Conservation (phyloP, 148 eudicot species). For the Heliosperma pusillum region DNA sequence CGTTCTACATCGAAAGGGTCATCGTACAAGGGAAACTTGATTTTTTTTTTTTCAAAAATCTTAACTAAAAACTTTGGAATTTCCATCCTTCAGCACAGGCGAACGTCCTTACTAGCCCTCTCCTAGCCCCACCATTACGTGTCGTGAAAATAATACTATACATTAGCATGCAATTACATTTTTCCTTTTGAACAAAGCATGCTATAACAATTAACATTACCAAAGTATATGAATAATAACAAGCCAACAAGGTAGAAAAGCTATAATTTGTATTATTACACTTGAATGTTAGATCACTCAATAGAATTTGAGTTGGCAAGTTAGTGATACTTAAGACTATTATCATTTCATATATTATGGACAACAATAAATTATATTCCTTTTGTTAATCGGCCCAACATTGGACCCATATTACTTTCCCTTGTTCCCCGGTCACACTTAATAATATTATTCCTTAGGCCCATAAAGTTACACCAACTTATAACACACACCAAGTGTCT, state of each 20-base stretch:
- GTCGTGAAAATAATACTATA: too few relatives aligned
- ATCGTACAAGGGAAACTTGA: too few relatives aligned
- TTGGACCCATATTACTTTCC: slow-evolving; percentile 34
- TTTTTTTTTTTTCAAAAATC: too few relatives aligned
- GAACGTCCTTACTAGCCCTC: too few relatives aligned
- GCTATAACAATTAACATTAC: not conserved
- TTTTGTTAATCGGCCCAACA: slow-evolving; percentile 38
- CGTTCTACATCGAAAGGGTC: too few relatives aligned
- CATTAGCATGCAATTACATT: too few relatives aligned
- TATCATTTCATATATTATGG: slow-evolving; percentile 25
- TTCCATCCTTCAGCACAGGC: too few relatives aligned
- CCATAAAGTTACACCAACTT: slow-evolving; percentile 9
- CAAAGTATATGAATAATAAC: not conserved
- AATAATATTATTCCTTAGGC: slow-evolving; percentile 17
- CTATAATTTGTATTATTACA: not conserved
- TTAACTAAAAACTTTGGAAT: too few relatives aligned
- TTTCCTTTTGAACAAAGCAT: too few relatives aligned
- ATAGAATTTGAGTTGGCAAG: slow-evolving; percentile 49
- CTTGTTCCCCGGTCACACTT: slow-evolving; percentile 40
- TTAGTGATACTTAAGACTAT: slow-evolving; percentile 16
- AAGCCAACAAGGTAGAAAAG: not conserved
- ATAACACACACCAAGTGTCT: not conserved
- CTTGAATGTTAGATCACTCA: not conserved
- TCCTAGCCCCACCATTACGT: too few relatives aligned
- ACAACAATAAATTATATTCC: slow-evolving; percentile 27